A percentile compares a stretch with the other conserved stretches of the same genome.
Evolutionary conservation across 441 rosid genomes (phyloP).

Genomic region (Pelargonium cotyledonis): DNA sequence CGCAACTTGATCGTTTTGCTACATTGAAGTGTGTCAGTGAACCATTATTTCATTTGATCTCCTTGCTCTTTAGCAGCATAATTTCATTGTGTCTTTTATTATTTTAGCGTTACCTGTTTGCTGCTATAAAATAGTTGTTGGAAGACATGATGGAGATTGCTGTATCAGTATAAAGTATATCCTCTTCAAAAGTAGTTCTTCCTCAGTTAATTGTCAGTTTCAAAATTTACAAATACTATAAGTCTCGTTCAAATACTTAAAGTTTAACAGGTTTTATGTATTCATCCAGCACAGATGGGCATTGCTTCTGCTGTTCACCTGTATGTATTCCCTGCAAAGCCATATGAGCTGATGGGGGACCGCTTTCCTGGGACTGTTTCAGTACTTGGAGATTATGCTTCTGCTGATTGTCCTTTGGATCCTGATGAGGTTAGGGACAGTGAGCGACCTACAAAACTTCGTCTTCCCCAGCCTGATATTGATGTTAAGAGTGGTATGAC

Average conservation of each 20-base stretch:
- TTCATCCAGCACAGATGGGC: slow-evolving; percentile 95
- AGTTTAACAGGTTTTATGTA: slow-evolving; percentile 23
- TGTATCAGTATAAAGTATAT: not conserved
- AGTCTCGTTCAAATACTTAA: not conserved
- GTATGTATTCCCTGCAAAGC: slow-evolving; percentile 89
- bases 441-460: slow-evolving; percentile 92
- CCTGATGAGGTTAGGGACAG: slow-evolving; percentile 98
- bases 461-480: slow-evolving; percentile 76
- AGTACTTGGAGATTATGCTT: slow-evolving; percentile 95
- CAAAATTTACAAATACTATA: not conserved
- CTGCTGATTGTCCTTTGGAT: slow-evolving; percentile 86
- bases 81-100: too few species aligned
- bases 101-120: too few species aligned
- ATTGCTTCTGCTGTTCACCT: slow-evolving; percentile 95
- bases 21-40: too few species aligned
- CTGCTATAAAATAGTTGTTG: too few species aligned
- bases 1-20: too few species aligned
- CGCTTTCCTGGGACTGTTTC: slow-evolving; percentile 67
- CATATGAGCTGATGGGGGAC: slow-evolving; percentile 91
- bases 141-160: not conserved
- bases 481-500: slow-evolving; percentile 81
- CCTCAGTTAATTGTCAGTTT: not conserved
- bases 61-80: too few species aligned
- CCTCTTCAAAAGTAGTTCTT: not conserved
- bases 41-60: too few species aligned